Percentiles rank a stretch among this genome's conserved stretches.
Evolutionary conservation across 2,329 filamentous ascomycete genomes (phyloP).

Genomic region (Ophiocordyceps sinensis): DNA sequence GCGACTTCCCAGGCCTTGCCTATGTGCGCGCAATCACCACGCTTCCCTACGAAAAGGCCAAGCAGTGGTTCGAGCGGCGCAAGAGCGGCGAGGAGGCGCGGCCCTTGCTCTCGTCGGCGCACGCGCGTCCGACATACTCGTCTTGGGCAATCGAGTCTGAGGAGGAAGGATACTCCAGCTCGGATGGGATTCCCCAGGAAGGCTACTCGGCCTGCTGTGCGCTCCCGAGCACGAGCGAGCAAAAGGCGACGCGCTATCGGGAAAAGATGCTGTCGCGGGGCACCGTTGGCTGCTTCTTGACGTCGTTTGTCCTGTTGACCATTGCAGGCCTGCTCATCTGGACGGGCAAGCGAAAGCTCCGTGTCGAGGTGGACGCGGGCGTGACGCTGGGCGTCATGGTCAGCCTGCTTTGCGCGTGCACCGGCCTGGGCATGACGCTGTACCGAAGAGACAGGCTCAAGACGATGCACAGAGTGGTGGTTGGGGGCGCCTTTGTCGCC

Average conservation of each 20-base stretch:
- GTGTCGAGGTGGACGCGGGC: slow-evolving; percentile 59
- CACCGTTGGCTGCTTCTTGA: slow-evolving; percentile 38
- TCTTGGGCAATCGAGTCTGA: slow-evolving; percentile 23
- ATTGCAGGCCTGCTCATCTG: slow-evolving; percentile 51
- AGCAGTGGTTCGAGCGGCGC: slow-evolving; percentile 29
- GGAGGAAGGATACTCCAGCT: slow-evolving; percentile 36
- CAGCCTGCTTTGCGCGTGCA: slow-evolving; percentile 48
- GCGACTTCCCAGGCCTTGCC: slow-evolving; percentile 47
- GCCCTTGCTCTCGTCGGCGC: slow-evolving; percentile 6
- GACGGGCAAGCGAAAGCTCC: slow-evolving; percentile 53
- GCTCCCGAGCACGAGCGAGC: slow-evolving; percentile 35
- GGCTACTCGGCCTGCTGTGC: slow-evolving; percentile 42
- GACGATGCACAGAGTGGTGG: slow-evolving; percentile 26
- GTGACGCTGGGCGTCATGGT: slow-evolving; percentile 55
- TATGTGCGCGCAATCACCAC: slow-evolving; percentile 39
- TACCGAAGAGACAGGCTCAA: slow-evolving; percentile 32
- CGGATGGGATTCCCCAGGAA: slow-evolving; percentile 30
- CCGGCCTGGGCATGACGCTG: slow-evolving; percentile 44
- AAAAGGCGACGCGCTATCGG: slow-evolving; percentile 32
- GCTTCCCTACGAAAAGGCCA: slow-evolving; percentile 35
- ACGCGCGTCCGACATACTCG: slow-evolving; percentile 14
- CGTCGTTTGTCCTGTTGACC: slow-evolving; percentile 47
- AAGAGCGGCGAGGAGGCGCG: slow-evolving; percentile 9
- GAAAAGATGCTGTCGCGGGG: slow-evolving; percentile 41
- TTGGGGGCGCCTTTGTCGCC: slow-evolving; percentile 21